Base-by-base conservation (phyloP, 768 basidiomycete species). In the Hygrocybe coccinea region DNA sequence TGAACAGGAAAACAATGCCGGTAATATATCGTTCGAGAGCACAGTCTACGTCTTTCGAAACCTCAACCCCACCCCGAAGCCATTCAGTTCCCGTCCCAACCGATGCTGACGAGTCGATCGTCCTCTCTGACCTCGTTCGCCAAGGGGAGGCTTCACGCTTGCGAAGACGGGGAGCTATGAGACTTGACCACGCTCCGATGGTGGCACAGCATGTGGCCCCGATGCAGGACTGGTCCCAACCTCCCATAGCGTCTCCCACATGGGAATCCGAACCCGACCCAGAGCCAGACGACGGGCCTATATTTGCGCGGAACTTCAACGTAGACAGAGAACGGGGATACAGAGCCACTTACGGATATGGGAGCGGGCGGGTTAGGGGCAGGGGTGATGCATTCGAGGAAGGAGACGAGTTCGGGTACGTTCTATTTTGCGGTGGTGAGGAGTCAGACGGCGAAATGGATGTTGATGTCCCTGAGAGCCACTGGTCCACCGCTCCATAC, bases 121-220 rank as follows among this genome's bases (percentile, higher is more conserved):
- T 87, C 17, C 78, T 89, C 44, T 86, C 85, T 1, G 87, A 89
- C 67, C 77, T 89, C 39, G 76, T 89, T 14, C 84, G 87, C 50
- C 83, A 83, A 1, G 87, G 83, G 14, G 87, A 89, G 64, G 84
- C 85, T 0, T 89, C 87, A 3, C 76, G 87, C 5, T 71, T 89
- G 52, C 79, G 87, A n/a, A 73, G 87, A 54, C 73, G 87, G 59
- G 87, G 87, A 10, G 87, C 87, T 50, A 79, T 88, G 77, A 75
- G 84, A 37, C 73, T 86, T 34, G 83, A 85, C 68, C 71, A 73
- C 46, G 62, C 50, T 34, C 58, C 52, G 3, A 29, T 47, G 24
- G 56, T 45, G 19, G 19, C 39, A 44, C 54, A 56, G 24, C 59
- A 55, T 44, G 45, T 34, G 33, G 19, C 24, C 35, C 17, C 47